A percentile compares a stretch with the other conserved stretches of the same genome.
Conservation (phyloP, 352 stramenopile species). For the Phytophthora pseudosyringae region DNA sequence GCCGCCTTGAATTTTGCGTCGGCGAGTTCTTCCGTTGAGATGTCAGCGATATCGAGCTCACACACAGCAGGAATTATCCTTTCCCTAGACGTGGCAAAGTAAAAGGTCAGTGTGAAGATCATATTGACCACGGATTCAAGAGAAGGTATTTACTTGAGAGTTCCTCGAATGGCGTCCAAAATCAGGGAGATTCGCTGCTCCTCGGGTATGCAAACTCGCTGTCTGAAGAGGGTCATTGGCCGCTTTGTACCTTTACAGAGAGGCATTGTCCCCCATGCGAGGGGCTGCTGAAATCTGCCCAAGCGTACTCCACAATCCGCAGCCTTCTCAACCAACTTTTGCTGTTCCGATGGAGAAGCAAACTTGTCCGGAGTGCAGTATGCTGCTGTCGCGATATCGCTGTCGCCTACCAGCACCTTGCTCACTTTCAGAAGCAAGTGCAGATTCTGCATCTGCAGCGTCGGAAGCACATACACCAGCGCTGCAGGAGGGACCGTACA, state of each 20-base stretch:
- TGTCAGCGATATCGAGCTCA: slow-evolving; percentile 61
- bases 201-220: slow-evolving; percentile 63
- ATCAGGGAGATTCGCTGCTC: slow-evolving; percentile 66
- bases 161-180: slow-evolving; percentile 53
- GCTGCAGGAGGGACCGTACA: slow-evolving; percentile 29
- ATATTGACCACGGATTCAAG: not conserved
- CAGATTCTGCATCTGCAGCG: slow-evolving; percentile 53
- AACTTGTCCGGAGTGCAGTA: slow-evolving; percentile 75
- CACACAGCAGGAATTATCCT: slow-evolving; percentile 57
- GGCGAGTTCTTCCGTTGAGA: slow-evolving; percentile 49
- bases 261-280: slow-evolving; percentile 67
- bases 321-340: slow-evolving; percentile 64
- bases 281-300: slow-evolving; percentile 57
- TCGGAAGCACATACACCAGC: slow-evolving; percentile 65
- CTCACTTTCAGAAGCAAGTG: slow-evolving; percentile 74
- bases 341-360: slow-evolving; percentile 48
- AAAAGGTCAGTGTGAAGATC: slow-evolving; percentile 1
- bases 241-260: slow-evolving; percentile 51
- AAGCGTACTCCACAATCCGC: slow-evolving; percentile 52
- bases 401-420: slow-evolving; percentile 65
- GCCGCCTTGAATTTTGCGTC: slow-evolving; percentile 49
- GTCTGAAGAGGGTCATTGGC: slow-evolving; percentile 67
- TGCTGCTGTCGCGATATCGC: slow-evolving; percentile 53
- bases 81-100: slow-evolving; percentile 38
- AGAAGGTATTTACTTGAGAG: slow-evolving; percentile 49